Conservation (phyloP, 2,329 filamentous ascomycete species). For the Massarina eburnea region DNA sequence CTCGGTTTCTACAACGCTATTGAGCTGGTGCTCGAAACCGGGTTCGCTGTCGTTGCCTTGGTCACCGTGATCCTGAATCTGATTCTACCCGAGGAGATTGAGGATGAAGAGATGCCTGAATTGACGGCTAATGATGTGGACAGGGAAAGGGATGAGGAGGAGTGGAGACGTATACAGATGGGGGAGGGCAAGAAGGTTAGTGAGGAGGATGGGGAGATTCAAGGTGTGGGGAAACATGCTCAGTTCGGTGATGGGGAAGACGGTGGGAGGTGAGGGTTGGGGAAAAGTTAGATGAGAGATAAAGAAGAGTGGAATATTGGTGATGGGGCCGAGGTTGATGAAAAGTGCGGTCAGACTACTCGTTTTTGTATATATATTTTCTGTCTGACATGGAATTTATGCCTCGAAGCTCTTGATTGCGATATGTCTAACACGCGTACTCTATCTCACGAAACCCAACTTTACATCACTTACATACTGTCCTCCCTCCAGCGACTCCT, state of each 20-base stretch:
- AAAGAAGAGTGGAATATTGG: no score
- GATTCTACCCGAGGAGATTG: conserved; percentile 71
- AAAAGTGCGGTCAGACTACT: no score
- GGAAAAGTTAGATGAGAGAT: no score
- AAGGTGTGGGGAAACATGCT: no score
- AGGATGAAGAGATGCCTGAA: conserved; percentile 58
- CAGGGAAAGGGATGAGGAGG: conserved; percentile 41
- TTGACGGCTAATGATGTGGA: conserved; percentile 44
- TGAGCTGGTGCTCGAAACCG: conserved; percentile 54
- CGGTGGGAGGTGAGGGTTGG: no score
- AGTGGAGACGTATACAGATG: conserved; percentile 41
- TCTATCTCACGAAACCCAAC: no score
- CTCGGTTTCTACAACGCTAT: conserved; percentile 73
- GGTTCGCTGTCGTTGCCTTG: conserved; percentile 72
- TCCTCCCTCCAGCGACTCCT: conserved; percentile 65
- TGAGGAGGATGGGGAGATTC: conserved; percentile 21
- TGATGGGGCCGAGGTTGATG: no score
- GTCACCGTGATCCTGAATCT: conserved; percentile 74
- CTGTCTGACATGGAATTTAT: no score
- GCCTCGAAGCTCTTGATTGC: no score
- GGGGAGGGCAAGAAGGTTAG: conserved; percentile 17
- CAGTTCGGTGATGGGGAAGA: no score
- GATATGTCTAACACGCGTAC: no score
- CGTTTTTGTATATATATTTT: no score
- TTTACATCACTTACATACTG: conserved; percentile 22